A percentile compares a stretch with the other conserved stretches of the same genome.
Evolutionary conservation across 1,139 yeast species (phyloP).

Genomic region (Saccharomyces hybrid): DNA sequence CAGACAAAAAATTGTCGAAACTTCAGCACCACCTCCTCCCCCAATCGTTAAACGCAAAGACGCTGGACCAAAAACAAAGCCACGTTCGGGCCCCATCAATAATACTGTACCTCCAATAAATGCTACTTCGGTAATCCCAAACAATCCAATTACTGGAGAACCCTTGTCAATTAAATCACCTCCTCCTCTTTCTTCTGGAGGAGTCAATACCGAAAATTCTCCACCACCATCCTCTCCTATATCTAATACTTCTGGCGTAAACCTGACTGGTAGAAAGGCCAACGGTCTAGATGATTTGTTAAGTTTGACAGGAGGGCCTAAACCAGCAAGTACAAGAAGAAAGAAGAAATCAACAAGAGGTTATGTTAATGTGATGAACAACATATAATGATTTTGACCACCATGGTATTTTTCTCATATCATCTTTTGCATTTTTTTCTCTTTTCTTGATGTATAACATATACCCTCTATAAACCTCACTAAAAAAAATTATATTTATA

Average conservation of each 20-base stretch:
- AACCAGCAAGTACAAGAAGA: conserved; percentile 35
- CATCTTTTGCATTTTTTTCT: not conserved
- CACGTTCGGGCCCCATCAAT: conserved; percentile 19
- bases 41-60: conserved; percentile 38
- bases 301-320: conserved; percentile 28
- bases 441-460: not conserved
- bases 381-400: conserved; percentile 14
- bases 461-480: not conserved
- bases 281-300: conserved; percentile 65
- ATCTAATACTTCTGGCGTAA: conserved; percentile 5
- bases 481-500: not conserved
- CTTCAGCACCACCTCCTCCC: conserved; percentile 75
- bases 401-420: not conserved
- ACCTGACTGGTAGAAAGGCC: conserved; percentile 22
- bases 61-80: conserved; percentile 31
- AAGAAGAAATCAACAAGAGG: conserved; percentile 54
- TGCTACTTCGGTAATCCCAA: conserved; percentile 1
- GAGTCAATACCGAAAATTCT: not conserved
- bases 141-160: not conserved
- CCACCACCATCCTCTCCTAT: conserved; percentile 8
- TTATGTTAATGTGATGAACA: conserved; percentile 73
- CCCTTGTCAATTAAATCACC: not conserved
- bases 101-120: not conserved
- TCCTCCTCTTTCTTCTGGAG: not conserved
- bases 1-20: conserved; percentile 50